Evolutionary conservation across 768 basidiomycete genomes (phyloP).

Genomic region (Lactifluus pinguis): DNA sequence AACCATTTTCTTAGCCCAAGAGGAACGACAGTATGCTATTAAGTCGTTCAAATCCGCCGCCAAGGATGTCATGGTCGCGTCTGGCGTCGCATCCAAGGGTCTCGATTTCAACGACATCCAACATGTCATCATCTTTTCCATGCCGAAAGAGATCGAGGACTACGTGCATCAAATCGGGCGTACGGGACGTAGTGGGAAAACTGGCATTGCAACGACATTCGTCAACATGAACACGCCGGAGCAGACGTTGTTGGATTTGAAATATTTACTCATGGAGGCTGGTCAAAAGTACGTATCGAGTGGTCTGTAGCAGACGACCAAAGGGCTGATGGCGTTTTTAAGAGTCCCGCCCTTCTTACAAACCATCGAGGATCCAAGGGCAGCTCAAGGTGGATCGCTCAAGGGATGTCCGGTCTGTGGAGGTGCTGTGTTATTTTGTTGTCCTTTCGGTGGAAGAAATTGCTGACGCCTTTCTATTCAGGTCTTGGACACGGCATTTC

Average conservation of each 20-base stretch:
- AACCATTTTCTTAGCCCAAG: conserved; percentile 56
- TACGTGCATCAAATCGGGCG: conserved; percentile 99
- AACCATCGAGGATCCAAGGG: conserved; percentile 85
- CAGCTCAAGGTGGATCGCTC: conserved; percentile 62
- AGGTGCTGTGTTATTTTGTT: conserved; percentile 37
- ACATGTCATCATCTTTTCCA: conserved; percentile 97
- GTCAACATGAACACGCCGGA: conserved; percentile 97
- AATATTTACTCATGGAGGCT: conserved; percentile 93
- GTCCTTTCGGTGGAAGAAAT: background rate
- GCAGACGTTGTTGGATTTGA: conserved; percentile 92
- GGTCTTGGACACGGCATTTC: conserved; percentile 90
- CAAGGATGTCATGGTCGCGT: conserved; percentile 99
- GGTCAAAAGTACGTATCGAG: conserved; percentile 76
- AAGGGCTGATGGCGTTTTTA: conserved; percentile 10
- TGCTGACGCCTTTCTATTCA: conserved; percentile 23
- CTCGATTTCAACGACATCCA: conserved; percentile 98
- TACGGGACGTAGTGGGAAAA: conserved; percentile 95
- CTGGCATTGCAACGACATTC: conserved; percentile 97
- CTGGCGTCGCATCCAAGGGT: conserved; percentile 94
- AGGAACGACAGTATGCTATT: conserved; percentile 98
- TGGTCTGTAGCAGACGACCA: background rate
- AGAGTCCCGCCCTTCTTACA: conserved; percentile 92
- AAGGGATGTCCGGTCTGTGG: conserved; percentile 96
- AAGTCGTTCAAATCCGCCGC: conserved; percentile 95
- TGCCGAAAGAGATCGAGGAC: conserved; percentile 99